These are phyloP conservation scores for Spathaspora passalidarum DNA, from an alignment of 805 yeast species.

Conservation along the genomic window DNA sequence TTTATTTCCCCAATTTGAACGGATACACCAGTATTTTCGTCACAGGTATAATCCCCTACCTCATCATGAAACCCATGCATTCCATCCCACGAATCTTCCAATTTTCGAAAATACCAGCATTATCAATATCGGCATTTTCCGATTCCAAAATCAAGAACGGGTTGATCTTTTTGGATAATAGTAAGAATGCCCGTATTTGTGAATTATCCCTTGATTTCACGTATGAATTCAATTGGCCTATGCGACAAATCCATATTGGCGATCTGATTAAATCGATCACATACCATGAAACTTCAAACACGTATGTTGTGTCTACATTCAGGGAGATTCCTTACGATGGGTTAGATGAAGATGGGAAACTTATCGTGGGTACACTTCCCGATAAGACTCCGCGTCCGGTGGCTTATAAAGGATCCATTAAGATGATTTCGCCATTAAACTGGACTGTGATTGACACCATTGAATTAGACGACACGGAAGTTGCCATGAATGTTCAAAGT, in stretches of 20 bases:
- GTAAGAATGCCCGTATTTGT: constrained; percentile 63
- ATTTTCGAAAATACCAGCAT: constrained; percentile 61
- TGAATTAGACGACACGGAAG: constrained; percentile 65
- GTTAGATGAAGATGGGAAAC: constrained; percentile 70
- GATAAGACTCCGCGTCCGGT: constrained; percentile 50
- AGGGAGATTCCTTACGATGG: constrained; percentile 59
- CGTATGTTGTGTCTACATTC: constrained; percentile 61
- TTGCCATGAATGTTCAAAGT: constrained; percentile 55
- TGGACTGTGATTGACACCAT: constrained; percentile 76
- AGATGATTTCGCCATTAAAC: constrained; percentile 66
- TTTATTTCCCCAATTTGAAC: constrained; percentile 54
- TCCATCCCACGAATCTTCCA: constrained; percentile 64
- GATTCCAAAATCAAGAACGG: constrained; percentile 42
- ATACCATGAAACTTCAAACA: constrained; percentile 64
- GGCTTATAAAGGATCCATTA: constrained; percentile 57
- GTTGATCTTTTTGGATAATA: constrained; percentile 68
- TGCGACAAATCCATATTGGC: constrained; percentile 47
- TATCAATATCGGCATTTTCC: constrained; percentile 62
- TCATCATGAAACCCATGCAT: constrained; percentile 61
- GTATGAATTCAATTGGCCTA: constrained; percentile 61
- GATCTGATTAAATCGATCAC: constrained; percentile 64
- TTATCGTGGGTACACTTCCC: constrained; percentile 52
- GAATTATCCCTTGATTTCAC: constrained; percentile 46
- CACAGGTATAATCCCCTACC: constrained; percentile 71
- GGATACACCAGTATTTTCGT: constrained; percentile 62